Conservation (phyloP, 2,329 filamentous ascomycete genomes). For the Botrytis pseudocinerea region DNA sequence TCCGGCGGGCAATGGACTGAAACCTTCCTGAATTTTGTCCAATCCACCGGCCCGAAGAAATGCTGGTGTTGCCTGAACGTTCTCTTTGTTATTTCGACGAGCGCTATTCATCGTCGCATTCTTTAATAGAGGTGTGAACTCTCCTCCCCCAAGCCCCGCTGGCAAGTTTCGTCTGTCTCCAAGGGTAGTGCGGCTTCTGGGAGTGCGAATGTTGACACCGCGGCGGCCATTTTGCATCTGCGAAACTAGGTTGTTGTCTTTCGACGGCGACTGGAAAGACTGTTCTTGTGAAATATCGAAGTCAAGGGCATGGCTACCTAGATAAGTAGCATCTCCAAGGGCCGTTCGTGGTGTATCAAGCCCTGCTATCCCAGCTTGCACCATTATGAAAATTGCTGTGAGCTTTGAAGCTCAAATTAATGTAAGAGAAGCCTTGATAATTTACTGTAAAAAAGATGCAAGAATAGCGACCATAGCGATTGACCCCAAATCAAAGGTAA, state of each 20-base stretch:
- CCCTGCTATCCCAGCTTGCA: conserved; percentile 60
- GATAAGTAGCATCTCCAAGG: conserved; percentile 78
- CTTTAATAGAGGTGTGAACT: conserved; percentile 94
- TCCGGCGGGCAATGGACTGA: conserved; percentile 71
- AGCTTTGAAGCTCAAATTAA: conserved; percentile 30
- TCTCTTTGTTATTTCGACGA: conserved; percentile 64
- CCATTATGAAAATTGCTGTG: conserved; percentile 52
- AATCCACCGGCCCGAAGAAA: conserved; percentile 58
- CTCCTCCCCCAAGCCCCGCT: conserved; percentile 60
- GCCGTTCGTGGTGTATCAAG: conserved; percentile 88
- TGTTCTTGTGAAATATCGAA: conserved; percentile 86
- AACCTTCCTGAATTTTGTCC: conserved; percentile 66
- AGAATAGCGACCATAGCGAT: conserved; percentile 35
- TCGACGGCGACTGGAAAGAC: conserved; percentile 79
- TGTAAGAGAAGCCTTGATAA: conserved; percentile 27
- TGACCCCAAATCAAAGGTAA: conserved; percentile 36
- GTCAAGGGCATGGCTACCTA: conserved; percentile 64
- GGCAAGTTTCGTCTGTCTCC: conserved; percentile 72
- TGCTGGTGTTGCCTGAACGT: conserved; percentile 67
- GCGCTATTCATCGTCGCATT: conserved; percentile 71
- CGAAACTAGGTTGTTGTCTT: conserved; percentile 70
- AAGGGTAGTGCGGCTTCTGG: conserved; percentile 67
- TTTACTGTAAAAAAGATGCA: conserved; percentile 32
- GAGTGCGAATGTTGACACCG: conserved; percentile 66
- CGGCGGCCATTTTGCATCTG: conserved; percentile 68